A percentile compares a stretch with the other conserved stretches of the same genome.
Conservation (phyloP, 2,329 filamentous ascomycete species). For the Orbilia javanica region DNA sequence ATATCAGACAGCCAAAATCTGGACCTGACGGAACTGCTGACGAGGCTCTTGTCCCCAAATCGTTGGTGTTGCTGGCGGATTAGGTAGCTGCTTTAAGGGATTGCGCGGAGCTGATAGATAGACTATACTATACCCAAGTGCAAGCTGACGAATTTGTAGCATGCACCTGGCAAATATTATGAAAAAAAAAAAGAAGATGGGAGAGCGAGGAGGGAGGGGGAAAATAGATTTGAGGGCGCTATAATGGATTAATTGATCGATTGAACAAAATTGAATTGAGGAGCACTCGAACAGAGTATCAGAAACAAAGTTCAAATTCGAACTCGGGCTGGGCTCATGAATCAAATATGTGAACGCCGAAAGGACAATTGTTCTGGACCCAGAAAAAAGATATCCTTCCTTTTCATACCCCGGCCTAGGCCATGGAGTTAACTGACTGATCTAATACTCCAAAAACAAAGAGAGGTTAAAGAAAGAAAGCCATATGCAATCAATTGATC, state of each 20-base stretch:
- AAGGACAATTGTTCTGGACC: constrained; percentile 27
- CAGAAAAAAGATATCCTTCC: constrained; percentile 40
- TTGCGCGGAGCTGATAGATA: background rate
- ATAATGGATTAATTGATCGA: background rate
- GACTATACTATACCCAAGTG: constrained; percentile 10
- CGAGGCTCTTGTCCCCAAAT: constrained; percentile 30
- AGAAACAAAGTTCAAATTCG: too few relatives aligned
- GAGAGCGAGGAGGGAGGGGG: too few relatives aligned
- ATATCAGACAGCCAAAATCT: background rate
- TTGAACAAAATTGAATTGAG: constrained; percentile 29
- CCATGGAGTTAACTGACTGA: constrained; percentile 1
- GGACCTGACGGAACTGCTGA: constrained; percentile 29
- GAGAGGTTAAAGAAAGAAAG: constrained; percentile 11
- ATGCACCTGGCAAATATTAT: background rate
- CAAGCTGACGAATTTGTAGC: constrained; percentile 53
- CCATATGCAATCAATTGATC: too few relatives aligned
- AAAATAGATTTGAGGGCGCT: constrained; percentile 8
- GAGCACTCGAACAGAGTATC: constrained; percentile 19
- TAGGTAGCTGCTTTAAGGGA: constrained; percentile 56
- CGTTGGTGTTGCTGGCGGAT: constrained; percentile 36
- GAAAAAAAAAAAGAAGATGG: background rate
- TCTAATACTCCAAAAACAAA: constrained; percentile 14
- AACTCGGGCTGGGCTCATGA: background rate
- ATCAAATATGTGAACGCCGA: constrained; percentile 44
- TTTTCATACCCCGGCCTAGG: constrained; percentile 23